Base-by-base conservation (phyloP, 2,329 filamentous ascomycete species). In the Penicillium rolfsii region DNA sequence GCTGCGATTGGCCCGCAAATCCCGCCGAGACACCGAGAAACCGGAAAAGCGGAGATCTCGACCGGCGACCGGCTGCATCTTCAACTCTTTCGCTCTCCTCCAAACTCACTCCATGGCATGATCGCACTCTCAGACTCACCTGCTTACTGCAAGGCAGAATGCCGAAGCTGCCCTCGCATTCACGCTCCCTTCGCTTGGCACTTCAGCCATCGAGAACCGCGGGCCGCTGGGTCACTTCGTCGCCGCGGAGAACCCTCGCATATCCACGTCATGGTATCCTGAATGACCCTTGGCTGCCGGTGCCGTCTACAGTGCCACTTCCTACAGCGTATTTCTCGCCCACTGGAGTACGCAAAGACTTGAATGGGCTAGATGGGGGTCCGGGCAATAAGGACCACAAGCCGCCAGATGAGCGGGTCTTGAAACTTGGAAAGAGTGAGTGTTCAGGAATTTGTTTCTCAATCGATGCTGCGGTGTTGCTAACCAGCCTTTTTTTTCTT, bases 361-460 rank as follows among this genome's bases (percentile, higher is more conserved):
- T 74, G 11, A 67, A 74, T 24, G 68, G 68, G 5, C 58, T 69
- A 19, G 64, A 64, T 11, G 64, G 59, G n/a, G 60, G 57, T 11
- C 61, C 67, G 8, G 55, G 9, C 7, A 59, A 66, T 16, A 60
- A 69, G 35, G 80, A 82, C 66, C 76, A 80, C 62, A 79, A 82
- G 66, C 82, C 82, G 9, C 81, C 83, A 28, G 82, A 87, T 68
- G 83, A 87, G 73, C 81, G 86, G 63, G 84, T 84, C 7, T 63
- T 88, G 58, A 87, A 87, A 73, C 78, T 89, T 9, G 86, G 86
- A 38, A 85, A 84, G 70, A 88, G 85, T 87, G 77, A 52, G 79
- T 71, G 5, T 9, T 52, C 49, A n/a, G 22, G 22, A 48, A 28
- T 1, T n/a, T 19, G 4, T 38, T 19, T 19, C 28, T 38, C 28